These are phyloP conservation scores for Prunella vulgaris DNA, from an alignment of 257 asterid genomes.

Conservation along the genomic window DNA sequence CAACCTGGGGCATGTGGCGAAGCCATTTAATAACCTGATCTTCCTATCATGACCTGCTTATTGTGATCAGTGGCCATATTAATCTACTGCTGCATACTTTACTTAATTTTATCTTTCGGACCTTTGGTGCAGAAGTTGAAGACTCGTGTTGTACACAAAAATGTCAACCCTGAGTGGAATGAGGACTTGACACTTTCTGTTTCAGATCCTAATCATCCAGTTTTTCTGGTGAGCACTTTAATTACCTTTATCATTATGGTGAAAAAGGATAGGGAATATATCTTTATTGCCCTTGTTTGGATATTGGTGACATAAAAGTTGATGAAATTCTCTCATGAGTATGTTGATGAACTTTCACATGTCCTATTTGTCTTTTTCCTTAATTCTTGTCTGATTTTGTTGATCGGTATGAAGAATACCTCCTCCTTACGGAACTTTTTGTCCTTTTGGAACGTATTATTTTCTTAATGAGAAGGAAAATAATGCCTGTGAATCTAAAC, in stretches of 20 bases:
- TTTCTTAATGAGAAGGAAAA: not conserved
- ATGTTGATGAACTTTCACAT: not conserved
- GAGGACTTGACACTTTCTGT: slow-evolving; percentile 80
- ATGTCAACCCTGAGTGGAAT: slow-evolving; percentile 84
- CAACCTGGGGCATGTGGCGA: not conserved
- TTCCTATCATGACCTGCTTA: not conserved
- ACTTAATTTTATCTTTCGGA: not conserved
- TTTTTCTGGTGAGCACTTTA: slow-evolving; percentile 52
- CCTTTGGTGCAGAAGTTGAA: slow-evolving; percentile 61
- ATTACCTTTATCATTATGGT: not conserved
- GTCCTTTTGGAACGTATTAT: not conserved
- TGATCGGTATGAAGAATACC: no score
- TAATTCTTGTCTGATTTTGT: not conserved
- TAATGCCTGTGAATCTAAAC: not conserved
- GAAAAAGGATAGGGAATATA: not conserved
- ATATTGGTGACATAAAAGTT: not conserved
- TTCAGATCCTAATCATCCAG: slow-evolving; percentile 42
- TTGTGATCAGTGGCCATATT: not conserved
- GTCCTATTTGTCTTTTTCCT: not conserved
- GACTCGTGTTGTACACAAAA: slow-evolving; percentile 71
- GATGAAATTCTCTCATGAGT: not conserved
- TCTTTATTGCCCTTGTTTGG: not conserved
- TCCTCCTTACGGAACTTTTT: no score
- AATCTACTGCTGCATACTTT: not conserved
- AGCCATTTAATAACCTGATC: not conserved